Percentiles rank a stretch among this genome's conserved stretches.
phyloP scores from a whole-genome alignment of 2,329 filamentous ascomycete genomes.

The Pseudocercospora vitis region DNA sequence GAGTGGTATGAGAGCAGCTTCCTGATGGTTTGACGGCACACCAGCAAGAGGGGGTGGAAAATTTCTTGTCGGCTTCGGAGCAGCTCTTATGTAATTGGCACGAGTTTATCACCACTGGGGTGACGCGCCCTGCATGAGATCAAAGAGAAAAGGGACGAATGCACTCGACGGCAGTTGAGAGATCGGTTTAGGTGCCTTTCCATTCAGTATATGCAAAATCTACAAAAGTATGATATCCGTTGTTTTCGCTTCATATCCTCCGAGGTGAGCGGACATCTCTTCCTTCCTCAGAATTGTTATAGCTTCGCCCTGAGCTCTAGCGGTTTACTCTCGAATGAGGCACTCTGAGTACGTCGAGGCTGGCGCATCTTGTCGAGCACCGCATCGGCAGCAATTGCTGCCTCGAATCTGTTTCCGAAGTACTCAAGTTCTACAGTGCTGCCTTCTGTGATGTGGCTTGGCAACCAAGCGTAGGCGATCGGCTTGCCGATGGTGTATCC shows the following conservation, averaged over 20 bases:
- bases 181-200: no score
- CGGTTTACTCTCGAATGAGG: neutral
- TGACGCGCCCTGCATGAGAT: no score
- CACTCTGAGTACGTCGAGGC: neutral
- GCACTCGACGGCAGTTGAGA: no score
- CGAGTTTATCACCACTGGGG: no score
- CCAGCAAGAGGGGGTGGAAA: neutral
- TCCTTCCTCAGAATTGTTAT: neutral
- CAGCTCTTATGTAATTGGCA: neutral
- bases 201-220: no score
- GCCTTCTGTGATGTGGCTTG: constrained; percentile 49
- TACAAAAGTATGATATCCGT: no score
- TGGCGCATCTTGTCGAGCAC: neutral
- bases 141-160: no score
- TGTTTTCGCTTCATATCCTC: no score
- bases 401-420: constrained; percentile 56
- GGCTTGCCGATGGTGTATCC: constrained; percentile 61
- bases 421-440: constrained; percentile 61
- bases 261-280: no score
- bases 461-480: constrained; percentile 60
- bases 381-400: constrained; percentile 47
- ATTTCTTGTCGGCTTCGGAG: neutral
- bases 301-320: constrained; percentile 15
- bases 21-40: neutral
- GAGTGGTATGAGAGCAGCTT: constrained; percentile 3